Evolutionary conservation across 2,329 filamentous ascomycete species (phyloP).

Genomic region (Exophiala bonariae): DNA sequence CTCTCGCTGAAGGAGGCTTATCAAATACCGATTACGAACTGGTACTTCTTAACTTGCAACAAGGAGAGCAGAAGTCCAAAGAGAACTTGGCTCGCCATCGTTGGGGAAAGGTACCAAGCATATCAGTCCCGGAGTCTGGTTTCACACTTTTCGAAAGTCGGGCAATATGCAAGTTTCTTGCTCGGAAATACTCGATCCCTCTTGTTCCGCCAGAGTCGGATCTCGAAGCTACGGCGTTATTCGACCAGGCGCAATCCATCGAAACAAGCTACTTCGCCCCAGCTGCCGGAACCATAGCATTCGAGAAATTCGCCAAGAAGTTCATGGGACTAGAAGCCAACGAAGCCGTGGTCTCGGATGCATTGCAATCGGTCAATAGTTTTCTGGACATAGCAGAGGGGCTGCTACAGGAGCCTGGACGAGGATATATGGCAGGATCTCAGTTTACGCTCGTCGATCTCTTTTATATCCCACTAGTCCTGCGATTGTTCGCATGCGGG

Average conservation of each 20-base stretch:
- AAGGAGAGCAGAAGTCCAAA: conserved; percentile 45
- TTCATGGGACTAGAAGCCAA: conserved; percentile 45
- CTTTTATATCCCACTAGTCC: conserved; percentile 49
- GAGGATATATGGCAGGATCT: conserved; percentile 47
- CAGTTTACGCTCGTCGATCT: conserved; percentile 48
- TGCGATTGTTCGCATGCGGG: conserved; percentile 44
- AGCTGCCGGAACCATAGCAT: conserved; percentile 43
- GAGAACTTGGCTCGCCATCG: conserved; percentile 42
- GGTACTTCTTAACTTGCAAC: conserved; percentile 39
- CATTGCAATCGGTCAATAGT: conserved; percentile 38
- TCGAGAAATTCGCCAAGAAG: conserved; percentile 49
- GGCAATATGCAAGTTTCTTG: conserved; percentile 49
- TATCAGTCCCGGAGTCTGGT: conserved; percentile 40
- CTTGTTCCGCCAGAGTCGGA: conserved; percentile 43
- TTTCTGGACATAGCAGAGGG: conserved; percentile 48
- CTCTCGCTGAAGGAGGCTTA: conserved; percentile 46
- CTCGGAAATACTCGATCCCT: conserved; percentile 47
- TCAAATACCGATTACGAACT: conserved; percentile 45
- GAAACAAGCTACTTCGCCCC: conserved; percentile 48
- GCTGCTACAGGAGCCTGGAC: conserved; percentile 36
- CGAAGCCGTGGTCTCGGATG: conserved; percentile 41
- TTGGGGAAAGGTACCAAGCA: conserved; percentile 44
- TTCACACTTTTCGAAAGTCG: conserved; percentile 51
- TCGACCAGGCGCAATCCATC: conserved; percentile 45
- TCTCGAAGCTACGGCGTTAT: conserved; percentile 42